Base-by-base conservation (phyloP, 2,329 filamentous ascomycete species). In the Coniosporium tulheliwenetii region DNA sequence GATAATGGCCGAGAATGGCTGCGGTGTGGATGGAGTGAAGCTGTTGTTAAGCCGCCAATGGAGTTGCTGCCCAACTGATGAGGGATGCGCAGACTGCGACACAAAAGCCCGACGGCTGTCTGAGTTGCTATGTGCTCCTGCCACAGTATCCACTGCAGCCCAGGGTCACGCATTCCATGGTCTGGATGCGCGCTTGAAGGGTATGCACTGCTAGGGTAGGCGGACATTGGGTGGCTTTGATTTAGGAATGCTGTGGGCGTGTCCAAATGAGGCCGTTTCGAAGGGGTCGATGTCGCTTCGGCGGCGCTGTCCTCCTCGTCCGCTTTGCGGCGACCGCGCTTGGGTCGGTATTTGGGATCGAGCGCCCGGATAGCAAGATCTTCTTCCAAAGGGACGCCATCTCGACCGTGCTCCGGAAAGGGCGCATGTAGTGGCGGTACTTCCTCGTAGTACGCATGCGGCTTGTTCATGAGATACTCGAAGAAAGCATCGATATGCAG, bases 401-500 rank as follows among this genome's bases (percentile, higher is more conserved):
- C 87, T 36, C 87, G 75, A 12, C 76, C 75, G 30, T 73, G 68
- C 33, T 78, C 70, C 19, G 73, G 71, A 31, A 79, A 67, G 2
- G 80, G 75, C 41, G 78, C 73, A 29, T 73, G 66, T 10, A 72
- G 69, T 5, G 70, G 64, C 0, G 86, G 86, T 16, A 93, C 71
- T 31, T 85, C 74, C 12, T 73, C 78, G 66, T 81, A 93, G 59
- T 95, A 95, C 0, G 75, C 63, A 58, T 93, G 85, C 19, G 73
- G 66, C 47, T 85, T 85, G 38, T 77, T 76, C 46, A 89, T 70
- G 14, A 93, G 74, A 56, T 85, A 95, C 56, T 93, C 85, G 53
- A 94, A 95, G 57, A 95, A 95, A 9, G 85, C 83, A 66, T 93
- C 85, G 40, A 94, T 77, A 57, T 94, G 87, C 81, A 93, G 89